Conservation (phyloP, 108 stramenopile genomes). For the Aurantiochytrium sp. region DNA sequence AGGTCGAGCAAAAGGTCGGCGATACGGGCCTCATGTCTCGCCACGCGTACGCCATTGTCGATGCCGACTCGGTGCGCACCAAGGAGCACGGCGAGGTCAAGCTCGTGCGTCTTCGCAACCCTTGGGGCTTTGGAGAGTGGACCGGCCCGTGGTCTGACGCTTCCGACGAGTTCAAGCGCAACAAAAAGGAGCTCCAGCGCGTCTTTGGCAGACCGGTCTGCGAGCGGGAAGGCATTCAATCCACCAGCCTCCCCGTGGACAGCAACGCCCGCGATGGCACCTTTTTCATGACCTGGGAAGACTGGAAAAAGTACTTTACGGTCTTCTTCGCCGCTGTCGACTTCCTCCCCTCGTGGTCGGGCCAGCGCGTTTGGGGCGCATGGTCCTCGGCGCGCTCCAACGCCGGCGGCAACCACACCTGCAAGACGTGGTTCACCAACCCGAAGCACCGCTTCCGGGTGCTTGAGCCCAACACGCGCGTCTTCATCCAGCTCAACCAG, state of each 20-base stretch:
- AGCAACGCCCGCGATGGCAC: constrained; percentile 41
- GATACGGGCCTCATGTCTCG: constrained; percentile 31
- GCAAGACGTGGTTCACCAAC: neutral
- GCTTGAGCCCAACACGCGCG: neutral
- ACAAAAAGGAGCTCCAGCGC: neutral
- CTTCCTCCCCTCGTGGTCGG: neutral
- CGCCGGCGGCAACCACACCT: neutral
- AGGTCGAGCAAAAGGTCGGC: neutral
- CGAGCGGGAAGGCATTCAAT: neutral
- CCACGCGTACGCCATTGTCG: constrained; percentile 42
- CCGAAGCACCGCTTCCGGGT: constrained; percentile 15
- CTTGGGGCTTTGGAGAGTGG: constrained; percentile 49
- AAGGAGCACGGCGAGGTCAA: neutral
- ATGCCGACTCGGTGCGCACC: neutral
- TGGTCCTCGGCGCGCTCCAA: neutral
- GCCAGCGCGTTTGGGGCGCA: neutral
- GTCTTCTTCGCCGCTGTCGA: neutral
- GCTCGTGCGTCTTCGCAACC: constrained; percentile 43
- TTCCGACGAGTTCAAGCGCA: constrained; percentile 29
- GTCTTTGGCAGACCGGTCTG: neutral
- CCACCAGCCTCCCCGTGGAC: neutral
- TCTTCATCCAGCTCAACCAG: neutral
- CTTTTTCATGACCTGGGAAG: constrained; percentile 52
- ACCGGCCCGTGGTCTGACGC: constrained; percentile 45
- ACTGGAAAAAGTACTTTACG: constrained; percentile 35